phyloP scores from a whole-genome alignment of 1,139 yeast genomes.

The Kurtzmaniella quercitrusa region DNA sequence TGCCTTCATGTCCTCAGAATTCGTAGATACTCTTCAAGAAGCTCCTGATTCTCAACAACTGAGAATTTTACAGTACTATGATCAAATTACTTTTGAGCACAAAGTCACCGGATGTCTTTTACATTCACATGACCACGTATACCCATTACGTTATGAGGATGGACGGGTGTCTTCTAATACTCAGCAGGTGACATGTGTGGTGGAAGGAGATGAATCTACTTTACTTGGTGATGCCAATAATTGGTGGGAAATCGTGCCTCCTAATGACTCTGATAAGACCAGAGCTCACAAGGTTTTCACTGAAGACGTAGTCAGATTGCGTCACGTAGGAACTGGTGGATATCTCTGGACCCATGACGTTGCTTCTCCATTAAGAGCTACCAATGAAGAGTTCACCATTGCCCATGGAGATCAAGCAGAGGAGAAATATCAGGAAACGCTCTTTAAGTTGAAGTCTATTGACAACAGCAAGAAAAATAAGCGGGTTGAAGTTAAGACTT shows the following conservation, averaged over 20 bases:
- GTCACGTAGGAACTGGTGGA: constrained; percentile 78
- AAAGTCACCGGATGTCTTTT: constrained; percentile 69
- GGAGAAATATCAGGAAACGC: constrained; percentile 64
- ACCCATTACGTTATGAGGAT: constrained; percentile 92
- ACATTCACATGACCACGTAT: constrained; percentile 71
- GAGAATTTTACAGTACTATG: constrained; percentile 69
- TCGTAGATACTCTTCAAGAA: constrained; percentile 87
- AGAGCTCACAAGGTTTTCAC: constrained; percentile 33
- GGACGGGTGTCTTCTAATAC: constrained; percentile 95
- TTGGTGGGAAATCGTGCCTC: constrained; percentile 86
- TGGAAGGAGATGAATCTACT: constrained; percentile 23
- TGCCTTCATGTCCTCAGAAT: constrained; percentile 84
- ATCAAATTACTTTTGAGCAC: constrained; percentile 71
- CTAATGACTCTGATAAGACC: constrained; percentile 29
- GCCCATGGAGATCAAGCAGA: constrained; percentile 54
- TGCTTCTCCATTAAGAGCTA: constrained; percentile 89
- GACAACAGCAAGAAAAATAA: constrained; percentile 40
- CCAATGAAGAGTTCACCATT: constrained; percentile 89
- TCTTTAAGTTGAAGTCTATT: constrained; percentile 68
- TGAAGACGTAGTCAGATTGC: constrained; percentile 71
- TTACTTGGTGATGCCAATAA: constrained; percentile 54
- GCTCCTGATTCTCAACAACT: constrained; percentile 72
- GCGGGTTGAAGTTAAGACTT: constrained; percentile 58
- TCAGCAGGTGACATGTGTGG: constrained; percentile 85
- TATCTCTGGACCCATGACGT: constrained; percentile 88